phyloP scores from a whole-genome alignment of 257 asterid genomes.

The Solanum paucissectum region DNA sequence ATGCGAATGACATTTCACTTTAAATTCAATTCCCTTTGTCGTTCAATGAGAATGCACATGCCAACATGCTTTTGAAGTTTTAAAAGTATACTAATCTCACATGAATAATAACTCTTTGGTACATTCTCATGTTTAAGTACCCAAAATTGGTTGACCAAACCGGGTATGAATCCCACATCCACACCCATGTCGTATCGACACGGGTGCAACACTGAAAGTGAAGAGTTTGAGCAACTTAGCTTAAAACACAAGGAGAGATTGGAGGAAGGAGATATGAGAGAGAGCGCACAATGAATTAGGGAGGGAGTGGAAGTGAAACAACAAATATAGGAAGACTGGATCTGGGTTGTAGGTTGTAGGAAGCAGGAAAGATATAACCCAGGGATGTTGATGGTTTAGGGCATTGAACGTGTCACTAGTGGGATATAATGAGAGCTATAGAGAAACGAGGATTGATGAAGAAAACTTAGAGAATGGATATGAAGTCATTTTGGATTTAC shows the following conservation, averaged over 20 bases:
- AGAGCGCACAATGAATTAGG: background rate
- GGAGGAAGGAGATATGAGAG: background rate
- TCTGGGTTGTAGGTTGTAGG: background rate
- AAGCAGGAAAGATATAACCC: background rate
- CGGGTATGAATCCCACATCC: background rate
- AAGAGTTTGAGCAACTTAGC: background rate
- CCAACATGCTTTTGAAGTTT: background rate
- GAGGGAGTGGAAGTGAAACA: background rate
- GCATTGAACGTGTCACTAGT: background rate
- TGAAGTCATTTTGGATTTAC: background rate
- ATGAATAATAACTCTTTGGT: background rate
- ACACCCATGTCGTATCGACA: background rate
- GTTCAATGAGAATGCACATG: background rate
- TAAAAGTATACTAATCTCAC: background rate
- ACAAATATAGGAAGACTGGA: background rate
- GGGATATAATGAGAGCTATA: background rate
- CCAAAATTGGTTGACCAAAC: background rate
- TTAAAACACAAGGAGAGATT: background rate
- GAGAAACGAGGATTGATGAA: background rate
- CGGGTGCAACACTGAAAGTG: background rate
- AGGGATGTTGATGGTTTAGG: background rate
- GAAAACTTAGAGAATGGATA: background rate
- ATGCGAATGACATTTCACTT: background rate
- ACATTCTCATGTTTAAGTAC: background rate
- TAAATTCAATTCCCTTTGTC: background rate